Conservation (phyloP, 2,329 filamentous ascomycete species). For the Aspergillus spinulosporus region DNA sequence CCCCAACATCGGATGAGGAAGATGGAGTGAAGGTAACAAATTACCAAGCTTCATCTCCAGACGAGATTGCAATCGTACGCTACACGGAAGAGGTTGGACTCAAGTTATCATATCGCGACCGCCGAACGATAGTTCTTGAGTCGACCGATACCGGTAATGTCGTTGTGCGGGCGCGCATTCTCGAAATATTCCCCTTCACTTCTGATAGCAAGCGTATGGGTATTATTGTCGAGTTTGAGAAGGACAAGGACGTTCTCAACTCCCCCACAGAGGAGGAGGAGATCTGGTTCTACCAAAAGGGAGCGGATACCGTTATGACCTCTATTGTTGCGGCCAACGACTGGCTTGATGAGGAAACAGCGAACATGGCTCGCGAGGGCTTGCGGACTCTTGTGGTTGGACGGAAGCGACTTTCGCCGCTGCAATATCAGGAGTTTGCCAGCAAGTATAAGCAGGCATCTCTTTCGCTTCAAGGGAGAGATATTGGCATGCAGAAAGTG, state of each 20-base stretch:
- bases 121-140: conserved; percentile 79
- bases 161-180: conserved; percentile 81
- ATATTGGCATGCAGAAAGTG: conserved; percentile 76
- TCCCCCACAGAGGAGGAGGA: conserved; percentile 62
- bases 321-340: conserved; percentile 92
- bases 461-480: conserved; percentile 74
- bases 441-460: conserved; percentile 75
- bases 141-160: conserved; percentile 70
- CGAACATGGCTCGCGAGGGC: conserved; percentile 98
- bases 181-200: conserved; percentile 96
- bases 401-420: conserved; percentile 76
- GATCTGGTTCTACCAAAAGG: conserved; percentile 98
- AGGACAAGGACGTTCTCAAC: conserved; percentile 53
- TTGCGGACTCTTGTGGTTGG: conserved; percentile 91
- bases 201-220: conserved; percentile 99
- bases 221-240: conserved; percentile 84
- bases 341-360: conserved; percentile 97
- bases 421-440: conserved; percentile 81
- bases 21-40: conserved; percentile 74
- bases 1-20: conserved; percentile 82
- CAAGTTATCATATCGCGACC: conserved; percentile 78
- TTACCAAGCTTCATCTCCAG: conserved; percentile 95
- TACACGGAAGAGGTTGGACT: conserved; percentile 94
- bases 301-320: conserved; percentile 97
- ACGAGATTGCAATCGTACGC: conserved; percentile 95